phyloP scores from a whole-genome alignment of 768 basidiomycete species.

The Xerocomellus intermedius region DNA sequence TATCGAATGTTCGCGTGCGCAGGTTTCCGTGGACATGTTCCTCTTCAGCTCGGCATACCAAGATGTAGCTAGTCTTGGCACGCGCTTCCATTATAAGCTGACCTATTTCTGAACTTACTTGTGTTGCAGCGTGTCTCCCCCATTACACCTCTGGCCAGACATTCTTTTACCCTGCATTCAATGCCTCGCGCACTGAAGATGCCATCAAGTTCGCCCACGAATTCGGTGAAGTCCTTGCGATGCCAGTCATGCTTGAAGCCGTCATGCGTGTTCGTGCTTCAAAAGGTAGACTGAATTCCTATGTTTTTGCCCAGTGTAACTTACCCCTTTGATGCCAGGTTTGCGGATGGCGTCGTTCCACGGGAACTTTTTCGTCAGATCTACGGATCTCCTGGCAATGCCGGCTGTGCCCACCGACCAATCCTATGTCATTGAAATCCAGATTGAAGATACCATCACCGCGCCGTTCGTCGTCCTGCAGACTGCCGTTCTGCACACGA shows the following conservation, averaged over 20 bases:
- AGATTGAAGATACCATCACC: slow-evolving; percentile 92
- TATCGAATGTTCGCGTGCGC: slow-evolving; percentile 95
- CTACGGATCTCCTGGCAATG: slow-evolving; percentile 93
- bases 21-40: slow-evolving; percentile 99
- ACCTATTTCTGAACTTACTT: background rate
- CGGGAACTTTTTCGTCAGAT: slow-evolving; percentile 97
- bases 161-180: slow-evolving; percentile 98
- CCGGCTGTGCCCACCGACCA: slow-evolving; percentile 96
- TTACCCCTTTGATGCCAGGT: slow-evolving; percentile 41
- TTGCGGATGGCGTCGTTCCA: slow-evolving; percentile 97
- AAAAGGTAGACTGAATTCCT: slow-evolving; percentile 53
- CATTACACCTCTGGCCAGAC: slow-evolving; percentile 98
- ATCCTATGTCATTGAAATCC: slow-evolving; percentile 92
- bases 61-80: slow-evolving; percentile 91
- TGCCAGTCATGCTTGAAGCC: slow-evolving; percentile 94
- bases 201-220: slow-evolving; percentile 98
- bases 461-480: slow-evolving; percentile 92
- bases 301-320: background rate
- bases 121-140: slow-evolving; percentile 72
- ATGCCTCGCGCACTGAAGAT: slow-evolving; percentile 90
- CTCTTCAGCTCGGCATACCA: slow-evolving; percentile 91
- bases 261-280: slow-evolving; percentile 99
- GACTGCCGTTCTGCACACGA: slow-evolving; percentile 92
- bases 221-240: slow-evolving; percentile 89
- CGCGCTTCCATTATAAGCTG: background rate